Evolutionary conservation across 768 basidiomycete species (phyloP).

Genomic region (Leccinellum albellum): DNA sequence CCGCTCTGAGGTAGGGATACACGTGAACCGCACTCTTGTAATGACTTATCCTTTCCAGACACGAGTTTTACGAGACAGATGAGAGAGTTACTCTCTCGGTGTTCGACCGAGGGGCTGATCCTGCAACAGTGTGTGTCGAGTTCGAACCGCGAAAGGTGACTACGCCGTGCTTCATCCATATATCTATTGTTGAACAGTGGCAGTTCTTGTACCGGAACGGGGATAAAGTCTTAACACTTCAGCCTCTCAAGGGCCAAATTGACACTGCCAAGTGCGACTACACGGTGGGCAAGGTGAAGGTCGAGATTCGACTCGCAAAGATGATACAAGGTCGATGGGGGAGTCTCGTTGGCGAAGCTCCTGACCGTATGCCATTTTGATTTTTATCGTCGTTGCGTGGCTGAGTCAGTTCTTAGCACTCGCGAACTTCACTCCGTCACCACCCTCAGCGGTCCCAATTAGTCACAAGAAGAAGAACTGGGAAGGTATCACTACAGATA

Average conservation of each 20-base stretch:
- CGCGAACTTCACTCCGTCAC: conserved; percentile 27
- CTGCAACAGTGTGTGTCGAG: conserved; percentile 53
- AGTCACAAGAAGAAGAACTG: conserved; percentile 72
- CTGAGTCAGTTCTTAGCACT: conserved; percentile 12
- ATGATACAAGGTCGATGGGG: conserved; percentile 68
- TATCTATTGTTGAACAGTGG: conserved; percentile 1
- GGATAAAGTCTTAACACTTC: conserved; percentile 65
- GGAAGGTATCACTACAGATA: conserved; percentile 74
- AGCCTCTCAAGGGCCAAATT: conserved; percentile 83
- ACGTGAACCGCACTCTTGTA: neutral
- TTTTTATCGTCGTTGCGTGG: neutral
- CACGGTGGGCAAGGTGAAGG: conserved; percentile 80
- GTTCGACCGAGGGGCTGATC: conserved; percentile 75
- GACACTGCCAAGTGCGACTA: conserved; percentile 57
- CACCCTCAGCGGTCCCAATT: conserved; percentile 30
- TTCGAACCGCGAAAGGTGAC: conserved; percentile 65
- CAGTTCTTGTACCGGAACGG: conserved; percentile 52
- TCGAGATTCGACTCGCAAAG: conserved; percentile 81
- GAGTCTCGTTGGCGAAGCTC: conserved; percentile 65
- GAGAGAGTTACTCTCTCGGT: conserved; percentile 68
- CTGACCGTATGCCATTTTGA: conserved; percentile 56
- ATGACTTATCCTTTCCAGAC: conserved; percentile 38
- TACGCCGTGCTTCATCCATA: neutral
- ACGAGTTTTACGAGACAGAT: conserved; percentile 88
- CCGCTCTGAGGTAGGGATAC: conserved; percentile 25